phyloP scores from a whole-genome alignment of 768 basidiomycete genomes.

The Tulasnella sp. region DNA sequence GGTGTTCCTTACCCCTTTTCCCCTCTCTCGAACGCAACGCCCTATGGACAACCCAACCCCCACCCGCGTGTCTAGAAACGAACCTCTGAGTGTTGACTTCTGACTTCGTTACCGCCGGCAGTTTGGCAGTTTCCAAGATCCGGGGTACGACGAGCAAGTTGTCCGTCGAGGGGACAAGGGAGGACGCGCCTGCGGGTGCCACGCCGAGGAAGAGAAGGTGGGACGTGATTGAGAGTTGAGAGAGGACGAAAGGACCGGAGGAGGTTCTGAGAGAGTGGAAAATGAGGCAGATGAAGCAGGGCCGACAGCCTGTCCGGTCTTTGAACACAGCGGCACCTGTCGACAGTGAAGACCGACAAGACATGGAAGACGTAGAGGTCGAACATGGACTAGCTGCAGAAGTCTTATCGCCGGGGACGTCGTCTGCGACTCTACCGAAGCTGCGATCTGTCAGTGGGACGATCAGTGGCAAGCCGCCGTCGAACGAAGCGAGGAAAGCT shows the following conservation, averaged over 20 bases:
- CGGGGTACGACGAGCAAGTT: constrained; percentile 30
- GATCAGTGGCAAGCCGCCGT: background rate
- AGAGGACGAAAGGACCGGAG: constrained; percentile 56
- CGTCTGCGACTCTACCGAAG: background rate
- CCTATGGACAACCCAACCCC: constrained; percentile 37
- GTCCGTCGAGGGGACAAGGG: constrained; percentile 19
- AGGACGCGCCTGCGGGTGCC: constrained; percentile 56
- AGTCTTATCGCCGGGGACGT: background rate
- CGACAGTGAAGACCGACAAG: background rate
- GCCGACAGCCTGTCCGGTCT: background rate
- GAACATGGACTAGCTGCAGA: background rate
- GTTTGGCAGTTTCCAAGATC: constrained; percentile 41
- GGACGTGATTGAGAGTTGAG: constrained; percentile 65
- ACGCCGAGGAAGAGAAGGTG: constrained; percentile 72
- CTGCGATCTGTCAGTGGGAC: background rate
- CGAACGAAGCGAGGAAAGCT: background rate
- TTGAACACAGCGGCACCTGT: background rate
- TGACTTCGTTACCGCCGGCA: constrained; percentile 39
- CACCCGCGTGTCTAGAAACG: too few species aligned
- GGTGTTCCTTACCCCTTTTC: too few species aligned
- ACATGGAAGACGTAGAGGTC: background rate
- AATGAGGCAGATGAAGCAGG: background rate
- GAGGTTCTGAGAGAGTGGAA: constrained; percentile 38
- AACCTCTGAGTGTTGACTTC: constrained; percentile 39
- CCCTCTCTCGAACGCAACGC: too few species aligned